phyloP scores from a whole-genome alignment of 2,329 filamentous ascomycete species.

The Chaetomiaceae sp. region DNA sequence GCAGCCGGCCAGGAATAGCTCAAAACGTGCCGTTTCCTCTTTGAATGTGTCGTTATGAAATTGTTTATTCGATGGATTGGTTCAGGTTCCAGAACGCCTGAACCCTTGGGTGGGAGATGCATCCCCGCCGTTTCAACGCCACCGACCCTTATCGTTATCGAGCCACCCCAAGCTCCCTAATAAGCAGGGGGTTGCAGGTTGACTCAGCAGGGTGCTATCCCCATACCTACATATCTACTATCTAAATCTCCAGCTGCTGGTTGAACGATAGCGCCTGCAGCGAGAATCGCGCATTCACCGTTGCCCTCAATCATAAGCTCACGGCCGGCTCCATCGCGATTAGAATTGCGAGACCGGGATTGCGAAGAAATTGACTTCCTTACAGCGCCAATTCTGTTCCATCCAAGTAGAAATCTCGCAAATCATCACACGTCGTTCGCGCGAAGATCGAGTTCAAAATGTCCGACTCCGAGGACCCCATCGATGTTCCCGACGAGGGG shows the following conservation, averaged over 20 bases:
- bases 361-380: too few relatives aligned
- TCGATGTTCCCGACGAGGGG: conserved; percentile 50
- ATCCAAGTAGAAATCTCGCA: too few relatives aligned
- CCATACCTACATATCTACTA: neutral
- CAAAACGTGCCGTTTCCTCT: conserved; percentile 4
- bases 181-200: neutral
- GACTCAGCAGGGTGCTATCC: conserved; percentile 1
- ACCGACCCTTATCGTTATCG: conserved; percentile 10
- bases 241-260: neutral
- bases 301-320: neutral
- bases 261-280: neutral
- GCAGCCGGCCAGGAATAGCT: neutral
- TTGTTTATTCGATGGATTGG: conserved; percentile 16
- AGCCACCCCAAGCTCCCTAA: neutral
- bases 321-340: neutral
- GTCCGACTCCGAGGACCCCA: conserved; percentile 54
- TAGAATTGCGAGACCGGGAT: neutral
- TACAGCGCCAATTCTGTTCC: neutral
- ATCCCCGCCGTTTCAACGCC: conserved; percentile 18
- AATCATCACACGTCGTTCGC: too few relatives aligned
- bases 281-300: conserved; percentile 6
- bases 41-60: conserved; percentile 2
- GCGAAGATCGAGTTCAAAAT: conserved; percentile 32
- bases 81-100: conserved; percentile 11
- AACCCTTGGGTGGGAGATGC: conserved; percentile 3